phyloP scores from a whole-genome alignment of 169 alveolate species.

The Miamiensis avidus region DNA sequence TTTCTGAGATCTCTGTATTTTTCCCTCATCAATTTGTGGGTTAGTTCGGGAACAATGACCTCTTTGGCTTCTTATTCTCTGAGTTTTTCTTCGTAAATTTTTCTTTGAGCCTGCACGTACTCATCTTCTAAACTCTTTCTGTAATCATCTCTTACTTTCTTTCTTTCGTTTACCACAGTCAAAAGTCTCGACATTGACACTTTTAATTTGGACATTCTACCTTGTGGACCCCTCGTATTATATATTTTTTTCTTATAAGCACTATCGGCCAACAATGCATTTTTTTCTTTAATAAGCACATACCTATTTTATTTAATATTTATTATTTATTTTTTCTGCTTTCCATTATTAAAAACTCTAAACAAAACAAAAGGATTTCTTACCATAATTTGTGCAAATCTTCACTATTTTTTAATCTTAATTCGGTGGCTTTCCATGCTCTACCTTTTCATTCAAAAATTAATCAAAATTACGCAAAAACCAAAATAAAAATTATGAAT shows the following conservation, averaged over 20 bases:
- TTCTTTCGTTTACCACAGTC: slow-evolving; percentile 74
- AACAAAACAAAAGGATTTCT: background rate
- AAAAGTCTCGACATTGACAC: slow-evolving; percentile 66
- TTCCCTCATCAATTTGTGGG: slow-evolving; percentile 27
- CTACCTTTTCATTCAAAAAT: slow-evolving; percentile 47
- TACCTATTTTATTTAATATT: slow-evolving; percentile 25
- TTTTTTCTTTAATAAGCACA: slow-evolving; percentile 65
- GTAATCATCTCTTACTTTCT: slow-evolving; percentile 54
- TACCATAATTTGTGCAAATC: slow-evolving; percentile 81
- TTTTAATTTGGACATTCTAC: slow-evolving; percentile 49
- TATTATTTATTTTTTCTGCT: background rate
- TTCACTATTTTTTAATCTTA: slow-evolving; percentile 67
- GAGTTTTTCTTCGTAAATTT: slow-evolving; percentile 32
- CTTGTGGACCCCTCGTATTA: slow-evolving; percentile 39
- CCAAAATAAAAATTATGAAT: background rate
- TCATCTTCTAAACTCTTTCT: slow-evolving; percentile 64
- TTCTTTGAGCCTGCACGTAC: slow-evolving; percentile 50
- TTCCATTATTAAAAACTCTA: background rate
- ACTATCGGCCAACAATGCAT: slow-evolving; percentile 57
- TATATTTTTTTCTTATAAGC: slow-evolving; percentile 39
- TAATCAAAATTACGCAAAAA: background rate
- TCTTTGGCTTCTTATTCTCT: slow-evolving; percentile 24
- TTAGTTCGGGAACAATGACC: slow-evolving; percentile 35
- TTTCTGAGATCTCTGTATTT: slow-evolving; percentile 35
- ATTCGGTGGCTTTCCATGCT: slow-evolving; percentile 71